Evolutionary conservation across 495 filamentous ascomycete genomes (phyloP).

Genomic region (Parathielavia appendiculata): DNA sequence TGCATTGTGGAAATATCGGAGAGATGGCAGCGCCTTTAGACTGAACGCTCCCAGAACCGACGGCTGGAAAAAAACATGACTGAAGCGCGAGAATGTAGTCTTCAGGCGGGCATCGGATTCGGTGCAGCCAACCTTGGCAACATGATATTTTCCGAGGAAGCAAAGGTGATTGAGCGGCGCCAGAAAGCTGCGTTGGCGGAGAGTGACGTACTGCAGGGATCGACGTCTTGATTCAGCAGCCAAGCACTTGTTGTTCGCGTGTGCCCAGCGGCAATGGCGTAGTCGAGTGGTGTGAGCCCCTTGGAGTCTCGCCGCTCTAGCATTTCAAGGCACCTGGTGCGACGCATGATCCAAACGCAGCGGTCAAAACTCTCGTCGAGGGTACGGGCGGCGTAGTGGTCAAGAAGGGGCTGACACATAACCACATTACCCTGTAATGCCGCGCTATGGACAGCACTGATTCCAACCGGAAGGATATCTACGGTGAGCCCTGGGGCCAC

Average conservation of each 20-base stretch:
- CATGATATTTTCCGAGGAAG: not conserved
- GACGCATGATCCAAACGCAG: too few species aligned
- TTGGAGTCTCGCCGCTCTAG: not conserved
- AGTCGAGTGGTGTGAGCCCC: not conserved
- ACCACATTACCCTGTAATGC: not conserved
- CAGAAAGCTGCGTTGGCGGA: not conserved
- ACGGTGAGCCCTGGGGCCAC: too few species aligned
- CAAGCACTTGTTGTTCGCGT: not conserved
- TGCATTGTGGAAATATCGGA: not conserved
- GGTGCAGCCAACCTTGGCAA: not conserved
- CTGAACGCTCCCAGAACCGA: not conserved
- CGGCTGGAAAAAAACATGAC: not conserved
- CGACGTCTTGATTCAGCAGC: not conserved
- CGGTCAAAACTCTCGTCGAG: not conserved
- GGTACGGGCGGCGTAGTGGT: not conserved
- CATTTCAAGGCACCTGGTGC: not conserved
- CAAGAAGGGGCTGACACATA: not conserved
- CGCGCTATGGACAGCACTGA: not conserved
- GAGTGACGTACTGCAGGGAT: not conserved
- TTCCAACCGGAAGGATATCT: not conserved
- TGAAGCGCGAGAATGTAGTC: not conserved
- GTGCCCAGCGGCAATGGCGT: slow-evolving; percentile 1
- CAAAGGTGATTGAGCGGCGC: not conserved
- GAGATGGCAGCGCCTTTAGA: not conserved
- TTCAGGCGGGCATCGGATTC: not conserved